A percentile compares a stretch with the other conserved stretches of the same genome.
Conservation (phyloP, 2,329 filamentous ascomycete genomes). For the Diplocarpon rosae region DNA sequence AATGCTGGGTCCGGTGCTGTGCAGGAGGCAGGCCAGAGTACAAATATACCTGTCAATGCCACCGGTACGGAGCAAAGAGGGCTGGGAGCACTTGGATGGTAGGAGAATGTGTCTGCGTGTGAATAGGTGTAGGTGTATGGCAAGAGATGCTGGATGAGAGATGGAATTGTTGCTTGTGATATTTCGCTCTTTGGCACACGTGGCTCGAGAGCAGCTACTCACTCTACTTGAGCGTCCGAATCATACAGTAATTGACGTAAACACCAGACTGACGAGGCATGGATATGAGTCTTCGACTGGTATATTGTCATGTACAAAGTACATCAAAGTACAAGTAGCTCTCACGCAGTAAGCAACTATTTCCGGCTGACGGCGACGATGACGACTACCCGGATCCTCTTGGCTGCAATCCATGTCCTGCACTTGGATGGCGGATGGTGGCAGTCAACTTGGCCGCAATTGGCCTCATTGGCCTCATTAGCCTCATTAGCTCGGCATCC, state of each 20-base stretch:
- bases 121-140: not conserved
- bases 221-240: too few relatives aligned
- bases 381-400: not conserved
- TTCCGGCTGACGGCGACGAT: not conserved
- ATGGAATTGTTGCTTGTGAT: too few relatives aligned
- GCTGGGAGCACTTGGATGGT: not conserved
- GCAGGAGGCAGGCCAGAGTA: not conserved
- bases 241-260: too few relatives aligned
- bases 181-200: too few relatives aligned
- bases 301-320: too few relatives aligned
- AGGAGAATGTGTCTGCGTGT: too few relatives aligned
- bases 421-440: not conserved
- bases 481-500: conserved; percentile 1
- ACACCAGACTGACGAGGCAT: too few relatives aligned
- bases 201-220: too few relatives aligned
- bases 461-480: too few relatives aligned
- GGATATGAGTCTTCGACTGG: too few relatives aligned
- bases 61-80: not conserved
- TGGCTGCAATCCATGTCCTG: not conserved
- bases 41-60: not conserved
- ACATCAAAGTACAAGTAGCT: too few relatives aligned
- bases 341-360: not conserved
- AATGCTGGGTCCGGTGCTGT: conserved; percentile 1
- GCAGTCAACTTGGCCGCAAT: not conserved
- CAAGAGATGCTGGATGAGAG: not conserved